Conservation (phyloP, 345 rosid species). For the Trapa bicornis region DNA sequence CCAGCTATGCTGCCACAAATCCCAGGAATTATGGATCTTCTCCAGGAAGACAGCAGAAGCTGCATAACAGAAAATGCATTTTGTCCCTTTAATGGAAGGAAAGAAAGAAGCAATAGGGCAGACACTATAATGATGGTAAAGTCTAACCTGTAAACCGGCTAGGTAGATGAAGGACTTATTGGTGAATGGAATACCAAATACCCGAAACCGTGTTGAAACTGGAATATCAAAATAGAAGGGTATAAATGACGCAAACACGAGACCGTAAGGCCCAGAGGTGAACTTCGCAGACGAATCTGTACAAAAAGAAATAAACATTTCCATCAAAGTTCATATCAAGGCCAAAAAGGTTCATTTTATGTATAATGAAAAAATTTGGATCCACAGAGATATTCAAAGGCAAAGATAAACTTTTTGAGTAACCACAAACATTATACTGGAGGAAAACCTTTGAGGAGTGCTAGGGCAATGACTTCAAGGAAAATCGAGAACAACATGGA, state of each 20-base stretch:
- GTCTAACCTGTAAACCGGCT: constrained; percentile 82
- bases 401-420: neutral
- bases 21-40: constrained; percentile 67
- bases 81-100: neutral
- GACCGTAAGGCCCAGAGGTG: constrained; percentile 84
- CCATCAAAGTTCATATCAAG: neutral
- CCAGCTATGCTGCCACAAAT: constrained; percentile 86
- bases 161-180: constrained; percentile 89
- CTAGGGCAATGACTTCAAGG: constrained; percentile 49
- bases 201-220: constrained; percentile 60
- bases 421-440: constrained; percentile 2
- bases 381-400: neutral
- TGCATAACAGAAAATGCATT: constrained; percentile 21
- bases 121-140: neutral
- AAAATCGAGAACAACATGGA: constrained; percentile 42
- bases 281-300: constrained; percentile 57
- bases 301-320: constrained; percentile 5
- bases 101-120: neutral
- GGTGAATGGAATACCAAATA: constrained; percentile 60
- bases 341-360: neutral
- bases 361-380: neutral
- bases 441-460: constrained; percentile 59
- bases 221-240: constrained; percentile 92
- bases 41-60: constrained; percentile 92
- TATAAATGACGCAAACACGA: constrained; percentile 79